Base-by-base conservation (phyloP, 2,329 filamentous ascomycete species). In the Trichoderma oligosporum region DNA sequence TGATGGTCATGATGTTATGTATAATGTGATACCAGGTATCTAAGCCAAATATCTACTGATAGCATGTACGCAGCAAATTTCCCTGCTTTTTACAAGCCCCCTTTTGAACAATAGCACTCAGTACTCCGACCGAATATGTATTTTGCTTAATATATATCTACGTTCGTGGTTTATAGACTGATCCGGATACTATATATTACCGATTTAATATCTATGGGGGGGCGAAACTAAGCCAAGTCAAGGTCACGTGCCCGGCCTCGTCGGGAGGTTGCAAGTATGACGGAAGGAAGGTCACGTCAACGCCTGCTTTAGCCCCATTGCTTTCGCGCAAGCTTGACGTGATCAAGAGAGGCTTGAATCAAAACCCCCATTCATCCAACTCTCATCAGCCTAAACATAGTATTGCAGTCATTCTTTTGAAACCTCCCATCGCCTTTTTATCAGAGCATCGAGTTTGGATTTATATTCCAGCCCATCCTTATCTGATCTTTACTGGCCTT, bases 211-310 rank as follows among this genome's bases (percentile, higher is more conserved):
- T 6, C 27, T 31, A 6, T 31, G 27, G 27, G 27, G 27, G 27
- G 27, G 11, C 27, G 27, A 5, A 31, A 5, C 27, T 31, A 31
- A 31, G 11, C 16, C 31, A 27, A 18, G 16, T 41, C 38, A 38
- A 25, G 36, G 52, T 71, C 68, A 71, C 68, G 69, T 70, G 68
- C 64, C 27, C 49, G 39, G 38, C 58, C 56, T 59, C 55, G 57
- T 62, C 59, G 60, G 45, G 54, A 56, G 52, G 60, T 56, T 25
- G 24, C 58, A 59, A 62, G 62, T 61, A 70, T 71, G 70, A 71
- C 56, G 59, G 65, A 61, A 67, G 64, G 20, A 22, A 65, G 65
- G 62, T 65, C 61, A 68, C 62, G 63, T 59, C 60, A 59, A 59
- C 22, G 29, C 44, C 46, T 42, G 27, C 45, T 11, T 36, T 42